phyloP scores from a whole-genome alignment of 257 asterid genomes.

The Solanum medicagineum region DNA sequence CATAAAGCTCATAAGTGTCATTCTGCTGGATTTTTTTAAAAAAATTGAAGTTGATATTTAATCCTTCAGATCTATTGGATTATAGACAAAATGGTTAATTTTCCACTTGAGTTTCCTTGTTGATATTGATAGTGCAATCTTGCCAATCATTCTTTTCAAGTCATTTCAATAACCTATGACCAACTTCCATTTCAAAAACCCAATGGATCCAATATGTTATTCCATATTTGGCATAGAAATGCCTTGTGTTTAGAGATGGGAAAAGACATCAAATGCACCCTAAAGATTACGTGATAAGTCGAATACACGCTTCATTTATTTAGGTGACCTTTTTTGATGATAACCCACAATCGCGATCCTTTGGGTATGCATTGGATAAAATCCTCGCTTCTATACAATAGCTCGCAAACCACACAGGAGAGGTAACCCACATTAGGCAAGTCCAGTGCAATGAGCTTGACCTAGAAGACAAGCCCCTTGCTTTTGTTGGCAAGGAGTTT shows the following conservation, averaged over 20 bases:
- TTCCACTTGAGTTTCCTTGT: not conserved
- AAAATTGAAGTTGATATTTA: not conserved
- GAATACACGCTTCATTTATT: not conserved
- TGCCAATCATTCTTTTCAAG: not conserved
- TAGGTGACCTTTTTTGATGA: not conserved
- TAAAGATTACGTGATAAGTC: not conserved
- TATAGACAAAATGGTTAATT: not conserved
- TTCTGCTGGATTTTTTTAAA: not conserved
- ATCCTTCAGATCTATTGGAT: not conserved
- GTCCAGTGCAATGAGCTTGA: too few species aligned
- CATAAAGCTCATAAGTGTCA: not conserved
- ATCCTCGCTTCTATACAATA: too few species aligned
- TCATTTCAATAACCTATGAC: not conserved
- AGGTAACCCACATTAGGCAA: too few species aligned
- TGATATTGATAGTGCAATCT: not conserved
- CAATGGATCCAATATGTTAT: not conserved
- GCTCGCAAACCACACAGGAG: too few species aligned
- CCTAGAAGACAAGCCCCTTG: too few species aligned
- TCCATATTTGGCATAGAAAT: not conserved
- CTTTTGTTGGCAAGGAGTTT: too few species aligned
- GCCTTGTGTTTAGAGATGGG: not conserved
- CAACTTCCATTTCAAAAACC: not conserved
- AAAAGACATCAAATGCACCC: not conserved
- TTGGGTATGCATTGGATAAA: too few species aligned
- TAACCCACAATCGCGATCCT: too few species aligned